Base-by-base conservation (phyloP, 441 rosid genomes). In the Corymbia citriodora region DNA sequence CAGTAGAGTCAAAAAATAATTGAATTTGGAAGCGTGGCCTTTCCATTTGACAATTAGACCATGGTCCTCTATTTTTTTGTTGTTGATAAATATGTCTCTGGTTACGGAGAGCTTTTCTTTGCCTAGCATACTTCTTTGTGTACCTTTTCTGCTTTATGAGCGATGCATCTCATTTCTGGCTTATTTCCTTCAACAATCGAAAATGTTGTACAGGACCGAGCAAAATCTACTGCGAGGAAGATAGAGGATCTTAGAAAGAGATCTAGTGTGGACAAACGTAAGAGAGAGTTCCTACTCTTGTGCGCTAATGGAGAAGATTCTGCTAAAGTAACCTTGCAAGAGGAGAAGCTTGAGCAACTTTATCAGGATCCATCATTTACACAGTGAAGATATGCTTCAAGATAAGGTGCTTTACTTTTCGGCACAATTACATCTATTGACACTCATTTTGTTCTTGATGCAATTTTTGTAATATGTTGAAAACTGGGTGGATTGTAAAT, bases 311-410 rank as follows among this genome's bases (percentile, higher is more conserved):
- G 33, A 33, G 33, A 33, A 33, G 33, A 33, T 33, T 33, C 33
- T 33, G 33, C 33, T 33, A 33, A 33, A 33, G 33, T 33, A 33
- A 33, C 33, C 33, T 33, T 33, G 33, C 33, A 33, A 33, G 95
- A 95, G 91, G 98, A 96, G 91, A 96, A 96, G 93, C 94, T 95
- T 93, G 94, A 90, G 89, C 95, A 98, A 92, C 90, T 96, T 79
- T 85, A 68, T 52, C 94, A 92, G 91, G 93, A 93, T 96, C 61
- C 94, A 21, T 91, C 95, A 93, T 55, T 93, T 96, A 89, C 96
- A 94, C 88, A 90, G 92, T 91, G 94, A 94, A 92, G 89, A 92
- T 33, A 91, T 90, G 94, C 97, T 97, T 87, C 93, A 91, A 89
- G 94, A 90, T 89, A 95, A 93, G 97, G 98, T 98, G 93, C 89